Conservation (phyloP, 179 eudicot species). For the Beta corolliflora region DNA sequence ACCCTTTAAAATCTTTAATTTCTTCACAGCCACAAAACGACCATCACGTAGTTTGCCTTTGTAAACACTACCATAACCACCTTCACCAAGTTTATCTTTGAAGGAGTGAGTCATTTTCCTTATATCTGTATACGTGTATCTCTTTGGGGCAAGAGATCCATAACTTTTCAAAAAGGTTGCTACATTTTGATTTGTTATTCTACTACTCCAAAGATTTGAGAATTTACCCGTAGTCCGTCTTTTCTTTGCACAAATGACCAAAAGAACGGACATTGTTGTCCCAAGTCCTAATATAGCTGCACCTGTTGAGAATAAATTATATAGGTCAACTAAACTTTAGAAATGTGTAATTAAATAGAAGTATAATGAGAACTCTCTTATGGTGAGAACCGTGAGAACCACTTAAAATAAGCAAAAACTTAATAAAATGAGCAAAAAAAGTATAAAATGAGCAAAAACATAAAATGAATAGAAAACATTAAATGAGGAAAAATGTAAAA, state of each 20-base stretch:
- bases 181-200: conserved; percentile 3
- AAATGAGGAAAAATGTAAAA: too few species aligned
- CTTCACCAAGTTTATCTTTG: conserved; percentile 16
- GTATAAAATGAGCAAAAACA: too few species aligned
- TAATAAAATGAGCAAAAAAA: too few species aligned
- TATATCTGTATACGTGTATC: conserved; percentile 2
- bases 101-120: conserved; percentile 6
- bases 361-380: too few species aligned
- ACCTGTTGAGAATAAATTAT: neutral
- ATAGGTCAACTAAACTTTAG: too few species aligned
- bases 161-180: neutral
- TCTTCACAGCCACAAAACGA: conserved; percentile 9
- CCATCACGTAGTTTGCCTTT: conserved; percentile 11
- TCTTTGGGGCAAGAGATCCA: conserved; percentile 2
- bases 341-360: too few species aligned
- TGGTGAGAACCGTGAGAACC: too few species aligned
- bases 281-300: neutral
- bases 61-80: conserved; percentile 13
- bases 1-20: neutral
- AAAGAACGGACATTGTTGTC: neutral
- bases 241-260: neutral
- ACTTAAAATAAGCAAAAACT: too few species aligned
- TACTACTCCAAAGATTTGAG: neutral
- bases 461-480: too few species aligned
- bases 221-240: neutral